phyloP scores from a whole-genome alignment of 495 filamentous ascomycete species.

The Xylaria cubensis region DNA sequence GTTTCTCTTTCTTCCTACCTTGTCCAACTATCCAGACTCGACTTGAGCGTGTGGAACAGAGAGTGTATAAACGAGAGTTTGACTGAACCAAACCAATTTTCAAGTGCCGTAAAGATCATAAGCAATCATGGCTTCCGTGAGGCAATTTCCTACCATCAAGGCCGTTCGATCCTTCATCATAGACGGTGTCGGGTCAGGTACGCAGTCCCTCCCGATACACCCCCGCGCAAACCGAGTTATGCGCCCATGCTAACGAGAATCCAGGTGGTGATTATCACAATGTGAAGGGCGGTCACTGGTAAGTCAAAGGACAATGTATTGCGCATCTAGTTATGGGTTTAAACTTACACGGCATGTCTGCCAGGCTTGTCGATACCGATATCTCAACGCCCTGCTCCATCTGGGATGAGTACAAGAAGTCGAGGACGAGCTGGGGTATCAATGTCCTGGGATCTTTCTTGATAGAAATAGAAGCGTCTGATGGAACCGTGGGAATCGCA shows the following conservation, averaged over 20 bases:
- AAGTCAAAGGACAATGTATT: conserved; percentile 26
- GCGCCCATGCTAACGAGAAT: neutral
- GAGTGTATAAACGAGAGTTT: neutral
- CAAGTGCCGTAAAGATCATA: neutral
- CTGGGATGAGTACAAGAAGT: conserved; percentile 86
- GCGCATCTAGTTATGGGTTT: neutral
- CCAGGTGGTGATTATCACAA: conserved; percentile 89
- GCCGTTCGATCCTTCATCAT: conserved; percentile 81
- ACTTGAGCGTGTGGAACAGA: neutral
- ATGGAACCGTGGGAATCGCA: conserved; percentile 90
- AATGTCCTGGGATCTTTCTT: conserved; percentile 94
- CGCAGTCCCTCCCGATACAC: neutral
- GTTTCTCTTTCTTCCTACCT: neutral
- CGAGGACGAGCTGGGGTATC: conserved; percentile 92
- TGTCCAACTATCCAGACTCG: neutral
- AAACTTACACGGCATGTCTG: conserved; percentile 11
- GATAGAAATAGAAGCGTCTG: conserved; percentile 85
- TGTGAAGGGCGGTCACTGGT: conserved; percentile 89
- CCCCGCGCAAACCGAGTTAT: neutral
- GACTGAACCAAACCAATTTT: neutral
- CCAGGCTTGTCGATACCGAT: conserved; percentile 81
- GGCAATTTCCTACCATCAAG: conserved; percentile 75
- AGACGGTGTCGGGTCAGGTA: conserved; percentile 81
- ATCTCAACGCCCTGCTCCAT: conserved; percentile 91
- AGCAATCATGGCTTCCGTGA: conserved; percentile 50